Conservation (phyloP, 164 flowering plant species). For the Magnolia kwangsiensis region DNA sequence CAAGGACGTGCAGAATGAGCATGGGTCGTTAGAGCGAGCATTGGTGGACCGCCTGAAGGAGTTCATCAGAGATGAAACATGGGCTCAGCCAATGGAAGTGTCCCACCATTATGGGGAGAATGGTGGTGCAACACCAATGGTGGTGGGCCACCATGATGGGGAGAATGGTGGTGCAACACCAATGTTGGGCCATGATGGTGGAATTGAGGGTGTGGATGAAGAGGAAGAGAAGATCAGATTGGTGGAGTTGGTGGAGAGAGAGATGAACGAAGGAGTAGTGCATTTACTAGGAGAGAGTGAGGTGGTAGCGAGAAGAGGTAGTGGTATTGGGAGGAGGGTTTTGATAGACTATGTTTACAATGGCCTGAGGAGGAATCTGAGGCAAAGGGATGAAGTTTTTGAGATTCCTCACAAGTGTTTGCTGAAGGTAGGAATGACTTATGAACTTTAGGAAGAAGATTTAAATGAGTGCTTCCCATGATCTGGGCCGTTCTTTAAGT, state of each 20-base stretch:
- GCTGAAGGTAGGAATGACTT: slow-evolving; percentile 76
- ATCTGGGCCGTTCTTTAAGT: no score
- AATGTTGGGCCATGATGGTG: slow-evolving; percentile 12
- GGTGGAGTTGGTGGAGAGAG: slow-evolving; percentile 40
- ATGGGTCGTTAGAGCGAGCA: slow-evolving; percentile 49
- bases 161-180: background rate
- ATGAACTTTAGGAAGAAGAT: slow-evolving; percentile 40
- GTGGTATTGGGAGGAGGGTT: slow-evolving; percentile 42
- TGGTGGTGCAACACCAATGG: background rate
- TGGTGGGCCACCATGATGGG: slow-evolving; percentile 23
- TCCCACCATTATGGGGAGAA: slow-evolving; percentile 4
- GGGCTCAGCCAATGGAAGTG: slow-evolving; percentile 22
- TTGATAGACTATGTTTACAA: slow-evolving; percentile 57
- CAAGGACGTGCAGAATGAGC: slow-evolving; percentile 45
- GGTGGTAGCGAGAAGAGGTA: slow-evolving; percentile 50
- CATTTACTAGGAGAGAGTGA: slow-evolving; percentile 69
- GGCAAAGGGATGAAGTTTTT: slow-evolving; percentile 46
- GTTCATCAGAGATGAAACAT: slow-evolving; percentile 44
- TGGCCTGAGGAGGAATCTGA: slow-evolving; percentile 55
- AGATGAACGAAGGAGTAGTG: slow-evolving; percentile 39
- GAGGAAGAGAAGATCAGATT: background rate
- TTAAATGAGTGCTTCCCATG: no score
- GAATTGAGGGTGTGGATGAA: background rate
- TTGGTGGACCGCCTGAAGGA: slow-evolving; percentile 51
- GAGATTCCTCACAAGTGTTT: slow-evolving; percentile 59